Evolutionary conservation across 176 grass and related monocot species (phyloP), one percentile per base, ranked within the genome.

Genomic region (Otatea glauca): DNA sequence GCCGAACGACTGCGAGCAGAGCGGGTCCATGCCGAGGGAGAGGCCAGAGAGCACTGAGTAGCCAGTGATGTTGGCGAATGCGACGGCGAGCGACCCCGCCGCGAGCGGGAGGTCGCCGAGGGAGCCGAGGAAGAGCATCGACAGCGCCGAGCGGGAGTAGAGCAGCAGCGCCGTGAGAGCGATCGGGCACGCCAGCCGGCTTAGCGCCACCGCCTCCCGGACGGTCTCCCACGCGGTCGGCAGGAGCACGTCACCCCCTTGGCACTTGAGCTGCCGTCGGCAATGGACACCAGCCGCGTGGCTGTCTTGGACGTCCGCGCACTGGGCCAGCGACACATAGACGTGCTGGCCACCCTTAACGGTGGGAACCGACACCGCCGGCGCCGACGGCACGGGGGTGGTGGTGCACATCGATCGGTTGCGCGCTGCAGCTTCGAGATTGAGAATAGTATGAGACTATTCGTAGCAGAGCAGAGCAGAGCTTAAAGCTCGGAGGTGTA

Each of bases 21-120:
- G 96, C 9, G 96, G 93, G 45, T 99, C 96, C 93, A 99, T 99
- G 63, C 96, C 96, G 34, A 99, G 93, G 5, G 96, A 99, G 7
- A 99, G 81, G 0, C 96, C 96, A 1, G 89, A 94, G 38, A 99
- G 90, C 48, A 99, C 93, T 0, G 96, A 99, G 88, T 99, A 96
- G 9, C 96, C 96, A 29, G 93, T 91, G 88, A 99, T 99, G 90
- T 99, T 99, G 67, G 91, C 93, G 51, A 94, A 99, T 65, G 91
- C 93, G 48, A 99, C 65, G 75, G 96, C 93, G 11, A 99, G 90
- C 53, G 96, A 93, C 15, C 96, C 96, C 4, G 93, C 96, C 0
- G 96, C 96, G 13, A 99, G 92, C 6, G 88, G 78, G 74, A 99
- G 93, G 66, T 99, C 93, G 37, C 96, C 96, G 29, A 99, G 88